phyloP scores from a whole-genome alignment of 768 basidiomycete genomes.

The Sutorius australiensis region DNA sequence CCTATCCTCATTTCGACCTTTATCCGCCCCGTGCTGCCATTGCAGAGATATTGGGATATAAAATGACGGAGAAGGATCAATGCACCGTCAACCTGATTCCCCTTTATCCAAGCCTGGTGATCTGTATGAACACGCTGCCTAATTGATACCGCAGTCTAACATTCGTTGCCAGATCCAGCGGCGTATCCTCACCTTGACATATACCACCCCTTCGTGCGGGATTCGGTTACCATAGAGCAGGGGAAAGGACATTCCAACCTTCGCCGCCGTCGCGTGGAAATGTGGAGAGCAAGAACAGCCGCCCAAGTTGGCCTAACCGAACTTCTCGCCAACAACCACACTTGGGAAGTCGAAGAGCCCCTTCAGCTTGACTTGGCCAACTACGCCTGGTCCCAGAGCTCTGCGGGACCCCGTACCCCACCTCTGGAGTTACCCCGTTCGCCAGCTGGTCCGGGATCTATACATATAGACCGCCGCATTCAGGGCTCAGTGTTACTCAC shows the following conservation, averaged over 20 bases:
- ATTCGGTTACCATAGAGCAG: neutral
- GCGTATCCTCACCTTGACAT: slow-evolving; percentile 23
- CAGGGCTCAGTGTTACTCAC: slow-evolving; percentile 57
- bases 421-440: slow-evolving; percentile 39
- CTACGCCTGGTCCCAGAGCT: slow-evolving; percentile 67
- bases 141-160: slow-evolving; percentile 1
- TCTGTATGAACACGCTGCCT: slow-evolving; percentile 29
- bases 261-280: slow-evolving; percentile 11
- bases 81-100: slow-evolving; percentile 6
- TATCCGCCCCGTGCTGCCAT: slow-evolving; percentile 28
- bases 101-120: slow-evolving; percentile 34
- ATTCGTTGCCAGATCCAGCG: slow-evolving; percentile 13
- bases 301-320: slow-evolving; percentile 22
- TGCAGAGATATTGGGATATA: neutral
- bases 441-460: slow-evolving; percentile 43
- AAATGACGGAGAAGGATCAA: neutral
- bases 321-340: slow-evolving; percentile 15
- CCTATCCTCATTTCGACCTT: slow-evolving; percentile 41
- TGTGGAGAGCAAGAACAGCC: slow-evolving; percentile 15
- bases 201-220: slow-evolving; percentile 13
- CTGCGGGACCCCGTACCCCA: slow-evolving; percentile 54
- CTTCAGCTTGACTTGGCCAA: slow-evolving; percentile 58
- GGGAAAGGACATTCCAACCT: slow-evolving; percentile 2
- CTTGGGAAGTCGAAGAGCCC: slow-evolving; percentile 26
- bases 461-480: slow-evolving; percentile 52